Evolutionary conservation across 257 asterid species (phyloP), one percentile per base, ranked within the genome.

Genomic region (Solanum corneliomulleri): DNA sequence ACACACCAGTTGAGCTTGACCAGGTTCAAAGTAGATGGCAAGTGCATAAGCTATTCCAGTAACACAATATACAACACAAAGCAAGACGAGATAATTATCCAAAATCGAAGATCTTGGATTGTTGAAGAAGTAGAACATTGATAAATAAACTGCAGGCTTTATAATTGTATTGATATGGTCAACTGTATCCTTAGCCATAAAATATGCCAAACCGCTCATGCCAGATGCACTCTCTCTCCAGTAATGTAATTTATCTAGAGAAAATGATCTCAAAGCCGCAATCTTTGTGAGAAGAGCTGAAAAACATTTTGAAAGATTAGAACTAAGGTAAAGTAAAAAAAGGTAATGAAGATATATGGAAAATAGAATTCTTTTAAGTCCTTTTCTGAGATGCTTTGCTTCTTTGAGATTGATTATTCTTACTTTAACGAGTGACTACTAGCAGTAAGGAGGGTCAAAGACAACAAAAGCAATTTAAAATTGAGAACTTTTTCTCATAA

Each of bases 71-170:
- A 97, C 99, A 49, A 95, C 93, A 90, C 99, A 93, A 21, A 96
- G 78, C 89, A 97, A 89, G 80, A 96, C 98, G 15, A 93, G 4
- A 89, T 96, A 97, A 80, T 97, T 96, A 83, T 96, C 98, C 23
- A 88, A 88, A 89, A 96, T 92, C 69, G 94, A 83, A 1, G 99
- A 95, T 89, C 99, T 91, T 6, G 99, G 99, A 87, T 97, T 97
- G 97, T 95, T 97, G 95, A 97, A 97, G 96, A 94, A 96, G 90
- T 96, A 97, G 92, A 96, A 97, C 98, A 97, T 97, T 2, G 99
- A 97, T 56, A 96, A 93, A 89, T 96, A 97, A 49, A 97, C 98
- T 42, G 98, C 98, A 20, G 99, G 99, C 90, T 96, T 94, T 69
- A 97, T 84, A 42, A 95, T 89, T 11, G 98, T 97, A 88, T 88